Evolutionary conservation across 768 basidiomycete species (phyloP), one percentile per base, ranked within the genome.

Genomic region (Polyporus arcularius): DNA sequence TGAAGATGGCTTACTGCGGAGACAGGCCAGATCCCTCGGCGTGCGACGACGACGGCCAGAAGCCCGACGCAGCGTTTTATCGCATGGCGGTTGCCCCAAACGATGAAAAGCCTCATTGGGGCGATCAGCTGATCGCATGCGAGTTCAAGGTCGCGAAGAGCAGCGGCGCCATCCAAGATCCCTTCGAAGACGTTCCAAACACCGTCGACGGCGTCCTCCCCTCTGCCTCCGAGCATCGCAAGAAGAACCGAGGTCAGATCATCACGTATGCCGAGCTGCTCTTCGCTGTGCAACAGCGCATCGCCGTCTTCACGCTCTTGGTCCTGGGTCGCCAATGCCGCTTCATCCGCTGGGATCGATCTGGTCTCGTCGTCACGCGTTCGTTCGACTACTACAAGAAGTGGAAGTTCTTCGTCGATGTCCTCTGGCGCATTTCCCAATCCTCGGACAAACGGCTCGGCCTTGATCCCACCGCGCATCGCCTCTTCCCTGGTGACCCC

Each of bases 271-370:
- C 55, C 8, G 55, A 62, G 31, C 21, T 41, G 6, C 14, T 62
- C 28, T 53, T 62, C 39, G 35, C n/a, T 31, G 18, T 38, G 21
- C 61, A 62, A n/a, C 61, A 62, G 4, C 61, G 55, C 30, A 47
- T 35, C 12, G 49, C 50, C 1, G 43, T 62, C 35, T 53, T 53
- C 45, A 57, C 53, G 43, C 55, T 62, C 21, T 15, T 62, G 3
- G 39, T 62, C 32, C 31, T 57, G 30, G 61, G 61, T 11, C 55
- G 55, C 14, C 6, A 10, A 3, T 57, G 51, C 46, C 57, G 57
- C 1, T 39, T 58, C 41, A 14, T 55, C 1, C 55, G 55, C 43
- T 62, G 55, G 55, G 60, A 62, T 38, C 32, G 60, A 21, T 62
- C 60, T 9, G 55, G 60, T 3, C 40, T 38, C 26, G 30, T 62